Evolutionary conservation across 169 alveolate genomes (phyloP).

Genomic region (Pseudocohnilembus persalinus): DNA sequence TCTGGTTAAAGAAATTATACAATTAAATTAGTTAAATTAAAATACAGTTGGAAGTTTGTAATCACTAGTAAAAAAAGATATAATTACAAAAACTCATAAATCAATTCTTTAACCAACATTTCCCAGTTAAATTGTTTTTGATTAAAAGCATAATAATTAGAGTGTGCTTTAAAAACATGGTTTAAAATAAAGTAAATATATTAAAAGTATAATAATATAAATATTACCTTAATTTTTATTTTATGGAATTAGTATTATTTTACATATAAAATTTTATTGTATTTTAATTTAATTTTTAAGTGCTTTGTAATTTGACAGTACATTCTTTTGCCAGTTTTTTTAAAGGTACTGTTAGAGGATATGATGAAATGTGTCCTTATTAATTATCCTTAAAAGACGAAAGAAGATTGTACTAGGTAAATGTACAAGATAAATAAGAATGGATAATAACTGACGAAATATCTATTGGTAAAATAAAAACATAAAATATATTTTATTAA

Average conservation of each 20-base stretch:
- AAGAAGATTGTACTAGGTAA: slow-evolving; percentile 71
- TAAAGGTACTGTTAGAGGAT: slow-evolving; percentile 90
- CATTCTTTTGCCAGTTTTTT: neutral
- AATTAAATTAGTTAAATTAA: slow-evolving; percentile 15
- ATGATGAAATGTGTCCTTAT: slow-evolving; percentile 85
- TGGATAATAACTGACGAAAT: slow-evolving; percentile 32
- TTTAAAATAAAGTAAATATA: neutral
- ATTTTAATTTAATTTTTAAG: no score
- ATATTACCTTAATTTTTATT: no score
- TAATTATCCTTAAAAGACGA: slow-evolving; percentile 89
- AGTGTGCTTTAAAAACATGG: slow-evolving; percentile 60
- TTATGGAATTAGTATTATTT: no score
- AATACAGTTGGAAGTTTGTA: slow-evolving; percentile 31
- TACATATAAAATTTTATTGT: no score
- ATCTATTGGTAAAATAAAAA: no score
- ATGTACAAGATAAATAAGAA: slow-evolving; percentile 34
- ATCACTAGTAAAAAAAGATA: slow-evolving; percentile 4
- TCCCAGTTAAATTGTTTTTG: slow-evolving; percentile 86
- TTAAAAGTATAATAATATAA: neutral
- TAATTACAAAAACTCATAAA: slow-evolving; percentile 19
- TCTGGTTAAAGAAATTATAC: slow-evolving; percentile 15
- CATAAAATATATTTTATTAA: no score
- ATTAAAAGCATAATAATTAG: slow-evolving; percentile 93
- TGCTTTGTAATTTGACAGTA: neutral
- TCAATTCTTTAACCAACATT: slow-evolving; percentile 49